Evolutionary conservation across 805 yeast genomes (phyloP).

Genomic region (Alloascoidea africana): DNA sequence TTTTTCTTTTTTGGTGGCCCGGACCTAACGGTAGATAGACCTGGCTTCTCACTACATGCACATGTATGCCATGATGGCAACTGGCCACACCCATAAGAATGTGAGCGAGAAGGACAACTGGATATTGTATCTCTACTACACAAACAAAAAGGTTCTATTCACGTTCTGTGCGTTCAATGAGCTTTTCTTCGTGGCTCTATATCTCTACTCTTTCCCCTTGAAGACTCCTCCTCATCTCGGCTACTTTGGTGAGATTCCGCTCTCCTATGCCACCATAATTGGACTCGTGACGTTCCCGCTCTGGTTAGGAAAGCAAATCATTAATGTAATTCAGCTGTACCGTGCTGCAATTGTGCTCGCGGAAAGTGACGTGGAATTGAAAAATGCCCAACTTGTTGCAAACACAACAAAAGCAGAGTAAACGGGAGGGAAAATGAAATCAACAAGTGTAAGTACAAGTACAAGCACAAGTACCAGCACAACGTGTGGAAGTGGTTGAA

Average conservation of each 20-base stretch:
- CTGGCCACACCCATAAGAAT: constrained; percentile 79
- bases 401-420: no score
- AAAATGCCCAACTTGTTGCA: no score
- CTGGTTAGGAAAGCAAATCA: constrained; percentile 81
- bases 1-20: no score
- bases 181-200: constrained; percentile 79
- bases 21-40: no score
- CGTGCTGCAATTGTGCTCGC: constrained; percentile 80
- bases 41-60: constrained; percentile 95
- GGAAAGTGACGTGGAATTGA: constrained; percentile 49
- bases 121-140: constrained; percentile 74
- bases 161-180: constrained; percentile 89
- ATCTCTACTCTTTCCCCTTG: constrained; percentile 64
- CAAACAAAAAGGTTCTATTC: constrained; percentile 71
- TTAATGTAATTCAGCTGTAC: constrained; percentile 77
- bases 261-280: constrained; percentile 46
- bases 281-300: constrained; percentile 60
- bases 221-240: constrained; percentile 25
- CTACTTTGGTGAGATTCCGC: constrained; percentile 19
- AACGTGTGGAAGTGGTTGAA: no score
- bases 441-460: no score
- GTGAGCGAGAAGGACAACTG: constrained; percentile 57
- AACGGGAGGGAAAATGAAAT: no score
- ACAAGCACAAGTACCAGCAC: no score
- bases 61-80: constrained; percentile 84